A percentile compares a stretch with the other conserved stretches of the same genome.
Evolutionary conservation across 2,329 filamentous ascomycete genomes (phyloP).

Genomic region (Claviceps sp.): DNA sequence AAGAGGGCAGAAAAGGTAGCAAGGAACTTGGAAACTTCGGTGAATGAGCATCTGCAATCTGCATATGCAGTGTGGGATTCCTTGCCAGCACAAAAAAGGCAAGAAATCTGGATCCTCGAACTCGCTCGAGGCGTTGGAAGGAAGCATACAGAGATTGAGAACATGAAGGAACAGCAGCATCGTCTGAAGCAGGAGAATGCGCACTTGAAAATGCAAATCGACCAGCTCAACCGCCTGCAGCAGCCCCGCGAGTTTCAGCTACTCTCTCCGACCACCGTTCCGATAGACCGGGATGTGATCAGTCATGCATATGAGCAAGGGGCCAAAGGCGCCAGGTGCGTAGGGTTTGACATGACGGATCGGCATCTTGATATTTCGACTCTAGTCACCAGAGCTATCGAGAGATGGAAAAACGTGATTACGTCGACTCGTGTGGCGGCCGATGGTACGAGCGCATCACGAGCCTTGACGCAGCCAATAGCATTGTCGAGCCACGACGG

Average conservation of each 20-base stretch:
- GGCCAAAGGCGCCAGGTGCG: constrained; percentile 22
- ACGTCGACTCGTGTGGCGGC: constrained; percentile 31
- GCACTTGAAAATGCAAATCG: constrained; percentile 44
- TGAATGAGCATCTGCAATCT: constrained; percentile 62
- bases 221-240: constrained; percentile 43
- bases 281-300: constrained; percentile 35
- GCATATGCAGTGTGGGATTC: constrained; percentile 66
- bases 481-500: constrained; percentile 9
- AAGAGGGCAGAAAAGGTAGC: constrained; percentile 37
- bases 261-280: constrained; percentile 36
- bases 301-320: constrained; percentile 32
- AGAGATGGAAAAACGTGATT: constrained; percentile 49
- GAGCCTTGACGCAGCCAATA: constrained; percentile 27
- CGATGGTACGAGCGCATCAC: constrained; percentile 37
- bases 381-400: constrained; percentile 40
- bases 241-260: constrained; percentile 47
- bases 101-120: constrained; percentile 48
- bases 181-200: constrained; percentile 41
- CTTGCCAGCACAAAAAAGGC: constrained; percentile 41
- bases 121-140: constrained; percentile 45
- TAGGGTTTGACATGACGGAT: constrained; percentile 38
- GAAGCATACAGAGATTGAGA: constrained; percentile 41
- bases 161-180: constrained; percentile 36
- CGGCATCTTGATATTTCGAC: constrained; percentile 37
- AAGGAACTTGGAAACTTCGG: constrained; percentile 51